Conservation (phyloP, 1,284 basidiomycete species). For the Marasmius tenuissimus region DNA sequence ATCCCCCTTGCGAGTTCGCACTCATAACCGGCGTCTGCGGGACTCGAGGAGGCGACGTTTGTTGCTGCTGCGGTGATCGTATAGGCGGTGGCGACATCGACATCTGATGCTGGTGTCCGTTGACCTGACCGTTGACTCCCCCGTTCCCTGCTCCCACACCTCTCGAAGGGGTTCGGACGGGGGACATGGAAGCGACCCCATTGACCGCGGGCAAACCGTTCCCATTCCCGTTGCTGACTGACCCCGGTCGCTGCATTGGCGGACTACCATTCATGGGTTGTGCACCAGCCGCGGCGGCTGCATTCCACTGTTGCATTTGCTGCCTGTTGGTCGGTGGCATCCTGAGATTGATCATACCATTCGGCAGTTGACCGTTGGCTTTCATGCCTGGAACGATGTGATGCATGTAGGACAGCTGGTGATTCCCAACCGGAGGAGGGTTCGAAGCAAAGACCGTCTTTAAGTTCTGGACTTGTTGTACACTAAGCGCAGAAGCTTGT, state of each 20-base stretch:
- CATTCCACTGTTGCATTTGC: slow-evolving; percentile 42
- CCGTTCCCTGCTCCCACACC: background rate
- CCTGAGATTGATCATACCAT: slow-evolving; percentile 36
- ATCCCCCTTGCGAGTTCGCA: slow-evolving; percentile 1
- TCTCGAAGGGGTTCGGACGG: slow-evolving; percentile 12
- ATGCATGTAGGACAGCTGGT: slow-evolving; percentile 33
- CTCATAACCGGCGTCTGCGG: slow-evolving; percentile 51
- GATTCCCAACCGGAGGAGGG: slow-evolving; percentile 36
- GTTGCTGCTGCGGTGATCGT: background rate
- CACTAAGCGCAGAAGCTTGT: slow-evolving; percentile 34
- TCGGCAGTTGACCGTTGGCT: slow-evolving; percentile 25
- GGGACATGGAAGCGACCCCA: slow-evolving; percentile 53
- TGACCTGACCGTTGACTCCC: background rate
- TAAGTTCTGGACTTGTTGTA: slow-evolving; percentile 56
- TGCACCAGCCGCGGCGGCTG: background rate
- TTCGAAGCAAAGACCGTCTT: slow-evolving; percentile 48
- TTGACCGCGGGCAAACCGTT: slow-evolving; percentile 35
- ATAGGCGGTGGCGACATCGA: background rate
- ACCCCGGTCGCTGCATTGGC: slow-evolving; percentile 22
- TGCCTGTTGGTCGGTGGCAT: slow-evolving; percentile 32
- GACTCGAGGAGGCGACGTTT: background rate
- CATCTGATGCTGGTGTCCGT: background rate
- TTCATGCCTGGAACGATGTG: slow-evolving; percentile 22
- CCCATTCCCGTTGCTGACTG: slow-evolving; percentile 32
- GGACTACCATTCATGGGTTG: slow-evolving; percentile 9